Conservation (phyloP, 441 rosid genomes). For the Hypseocharis bilobata region DNA sequence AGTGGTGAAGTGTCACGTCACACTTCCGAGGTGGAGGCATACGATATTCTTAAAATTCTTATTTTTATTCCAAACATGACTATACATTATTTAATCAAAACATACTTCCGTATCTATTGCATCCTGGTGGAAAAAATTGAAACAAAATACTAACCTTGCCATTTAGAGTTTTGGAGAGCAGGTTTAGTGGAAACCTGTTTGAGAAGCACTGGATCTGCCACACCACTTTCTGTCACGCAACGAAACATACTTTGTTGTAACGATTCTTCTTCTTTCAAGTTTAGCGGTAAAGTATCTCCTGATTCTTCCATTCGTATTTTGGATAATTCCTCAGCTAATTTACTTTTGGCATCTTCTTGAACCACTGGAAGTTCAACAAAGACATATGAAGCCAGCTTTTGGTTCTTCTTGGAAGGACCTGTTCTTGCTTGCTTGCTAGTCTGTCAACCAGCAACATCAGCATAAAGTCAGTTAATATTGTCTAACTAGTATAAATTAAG, state of each 20-base stretch:
- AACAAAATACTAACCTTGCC: conserved; percentile 26
- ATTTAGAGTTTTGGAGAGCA: conserved; percentile 18
- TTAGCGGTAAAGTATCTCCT: conserved; percentile 26
- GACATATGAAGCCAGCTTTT: conserved; percentile 26
- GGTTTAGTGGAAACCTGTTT: conserved; percentile 10
- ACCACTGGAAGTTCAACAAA: conserved; percentile 30
- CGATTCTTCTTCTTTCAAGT: conserved; percentile 22
- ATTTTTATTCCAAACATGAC: neutral
- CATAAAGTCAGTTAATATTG: conserved; percentile 3
- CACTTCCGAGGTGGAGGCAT: neutral
- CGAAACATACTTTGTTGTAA: conserved; percentile 14
- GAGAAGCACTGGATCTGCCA: conserved; percentile 15
- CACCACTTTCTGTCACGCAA: conserved; percentile 20
- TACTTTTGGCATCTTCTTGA: conserved; percentile 45
- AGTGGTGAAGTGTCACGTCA: neutral
- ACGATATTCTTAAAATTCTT: no score
- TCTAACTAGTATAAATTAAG: neutral
- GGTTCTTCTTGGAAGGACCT: conserved; percentile 28
- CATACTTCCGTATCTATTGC: neutral
- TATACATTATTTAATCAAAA: neutral
- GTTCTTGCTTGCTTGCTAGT: conserved; percentile 31
- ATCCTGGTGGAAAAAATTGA: conserved; percentile 1
- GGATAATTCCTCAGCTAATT: conserved; percentile 62
- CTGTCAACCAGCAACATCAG: conserved; percentile 28
- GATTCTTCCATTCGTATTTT: conserved; percentile 62